Percentiles rank a stretch among this genome's conserved stretches.
phyloP scores from a whole-genome alignment of 176 grass and related monocot genomes.

The Triticum turgidum region DNA sequence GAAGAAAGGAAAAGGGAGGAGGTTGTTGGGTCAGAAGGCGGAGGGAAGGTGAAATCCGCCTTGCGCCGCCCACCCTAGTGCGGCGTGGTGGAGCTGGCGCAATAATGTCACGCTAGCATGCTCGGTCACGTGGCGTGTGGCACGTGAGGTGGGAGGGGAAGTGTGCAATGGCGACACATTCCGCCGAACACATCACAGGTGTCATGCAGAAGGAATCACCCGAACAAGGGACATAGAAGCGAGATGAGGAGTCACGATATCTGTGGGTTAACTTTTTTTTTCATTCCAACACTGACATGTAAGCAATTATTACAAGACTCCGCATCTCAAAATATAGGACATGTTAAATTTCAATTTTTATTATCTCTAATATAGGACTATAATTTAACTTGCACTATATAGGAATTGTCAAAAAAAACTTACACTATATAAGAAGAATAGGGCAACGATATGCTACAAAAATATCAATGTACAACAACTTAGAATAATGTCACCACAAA shows the following conservation, averaged over 20 bases:
- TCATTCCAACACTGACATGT: background rate
- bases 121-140: background rate
- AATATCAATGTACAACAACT: background rate
- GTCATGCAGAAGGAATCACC: background rate
- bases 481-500: background rate
- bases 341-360: background rate
- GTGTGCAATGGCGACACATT: conserved; percentile 33
- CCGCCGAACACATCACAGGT: conserved; percentile 14
- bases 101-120: background rate
- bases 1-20: background rate
- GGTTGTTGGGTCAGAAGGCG: conserved; percentile 25
- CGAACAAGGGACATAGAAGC: background rate
- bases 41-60: background rate
- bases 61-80: background rate
- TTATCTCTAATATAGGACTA: background rate
- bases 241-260: background rate
- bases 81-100: conserved; percentile 7
- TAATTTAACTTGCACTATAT: background rate
- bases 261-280: background rate
- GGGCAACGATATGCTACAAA: background rate
- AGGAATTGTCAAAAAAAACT: too few species aligned
- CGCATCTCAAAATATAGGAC: background rate
- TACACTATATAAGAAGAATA: background rate
- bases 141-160: background rate
- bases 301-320: background rate